Base-by-base conservation (phyloP, 352 stramenopile species). In the Sclerospora graminicola region DNA sequence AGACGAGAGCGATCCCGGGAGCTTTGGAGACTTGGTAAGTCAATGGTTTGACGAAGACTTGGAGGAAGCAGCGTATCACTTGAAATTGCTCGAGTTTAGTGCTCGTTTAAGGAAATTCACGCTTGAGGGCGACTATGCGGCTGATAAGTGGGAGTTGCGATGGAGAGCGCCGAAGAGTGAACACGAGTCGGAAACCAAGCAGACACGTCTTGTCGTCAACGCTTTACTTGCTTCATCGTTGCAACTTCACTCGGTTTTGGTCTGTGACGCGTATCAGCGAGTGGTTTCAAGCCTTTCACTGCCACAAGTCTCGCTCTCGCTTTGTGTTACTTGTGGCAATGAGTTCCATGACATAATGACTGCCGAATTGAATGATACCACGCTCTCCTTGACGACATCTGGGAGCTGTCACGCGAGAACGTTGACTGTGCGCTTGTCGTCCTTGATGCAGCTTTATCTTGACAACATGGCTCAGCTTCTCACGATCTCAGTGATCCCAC, bases 111-210 rank as follows among this genome's bases (percentile, higher is more conserved):
- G 76, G 39, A 43, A 45, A 6, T 57, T 80, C 7, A 36, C 28
- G 9, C 54, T 84, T 28, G 34, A 60, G 8, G 41, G 60, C 3
- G 27, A 50, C 2, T 16, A 58, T 15, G 41, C 68, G 14, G 84
- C 78, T 5, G 72, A 87, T 20, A 85, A 80, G 14, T 91, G 80
- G 80, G 77, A 91, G 43, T 21, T 91, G 29, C 60, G 77, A 35
- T 91, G 80, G 80, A 66, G 75, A 48, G 69, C 47, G 14, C 80
- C 78, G 6, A 63, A 66, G 15, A 66, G 66, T 38, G 72, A 84
- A 44, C 57, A 69, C 8, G 69, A 82, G 1, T 40, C 62, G 13
- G 63, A 78, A 65, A 68, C 73, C 40, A 79, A 81, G 10, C 72
- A 89, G 34, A 73, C 60, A 18, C 66, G 78, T 3, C 42, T 89